phyloP scores from a whole-genome alignment of 306 rosid species.

The Cucumis cinereus region DNA sequence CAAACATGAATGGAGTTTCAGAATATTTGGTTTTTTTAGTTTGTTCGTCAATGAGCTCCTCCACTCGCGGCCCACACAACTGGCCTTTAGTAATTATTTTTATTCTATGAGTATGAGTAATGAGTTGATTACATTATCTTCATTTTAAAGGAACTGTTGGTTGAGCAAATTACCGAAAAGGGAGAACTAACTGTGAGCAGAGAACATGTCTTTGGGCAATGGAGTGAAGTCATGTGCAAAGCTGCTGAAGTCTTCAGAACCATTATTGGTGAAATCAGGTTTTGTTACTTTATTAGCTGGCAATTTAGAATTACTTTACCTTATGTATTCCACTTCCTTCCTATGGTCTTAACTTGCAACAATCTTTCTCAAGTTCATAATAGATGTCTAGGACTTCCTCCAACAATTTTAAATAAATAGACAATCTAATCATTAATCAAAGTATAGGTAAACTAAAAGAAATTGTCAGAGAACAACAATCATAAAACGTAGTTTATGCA shows the following conservation, averaged over 20 bases:
- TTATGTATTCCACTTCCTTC: not conserved
- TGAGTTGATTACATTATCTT: not conserved
- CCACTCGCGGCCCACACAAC: not conserved
- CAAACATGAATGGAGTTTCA: not conserved
- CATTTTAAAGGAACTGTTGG: not conserved
- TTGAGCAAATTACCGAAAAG: not conserved
- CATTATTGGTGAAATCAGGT: constrained; percentile 3
- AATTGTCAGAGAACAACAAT: not conserved
- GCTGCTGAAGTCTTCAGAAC: constrained; percentile 2
- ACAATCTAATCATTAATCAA: not conserved
- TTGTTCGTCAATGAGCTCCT: not conserved
- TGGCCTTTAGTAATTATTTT: not conserved
- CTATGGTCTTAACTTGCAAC: not conserved
- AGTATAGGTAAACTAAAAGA: not conserved
- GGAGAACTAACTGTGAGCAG: not conserved
- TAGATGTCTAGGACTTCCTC: not conserved
- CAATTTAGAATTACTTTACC: not conserved
- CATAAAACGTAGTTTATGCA: not conserved
- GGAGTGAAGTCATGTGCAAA: not conserved
- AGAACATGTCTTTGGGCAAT: constrained; percentile 1
- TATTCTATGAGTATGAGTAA: not conserved
- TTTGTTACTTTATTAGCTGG: not conserved
- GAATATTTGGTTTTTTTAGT: not conserved
- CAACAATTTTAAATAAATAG: not conserved
- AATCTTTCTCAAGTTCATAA: not conserved